Evolutionary conservation across 1,139 yeast species (phyloP).

Genomic region (Kodamaea sp.): DNA sequence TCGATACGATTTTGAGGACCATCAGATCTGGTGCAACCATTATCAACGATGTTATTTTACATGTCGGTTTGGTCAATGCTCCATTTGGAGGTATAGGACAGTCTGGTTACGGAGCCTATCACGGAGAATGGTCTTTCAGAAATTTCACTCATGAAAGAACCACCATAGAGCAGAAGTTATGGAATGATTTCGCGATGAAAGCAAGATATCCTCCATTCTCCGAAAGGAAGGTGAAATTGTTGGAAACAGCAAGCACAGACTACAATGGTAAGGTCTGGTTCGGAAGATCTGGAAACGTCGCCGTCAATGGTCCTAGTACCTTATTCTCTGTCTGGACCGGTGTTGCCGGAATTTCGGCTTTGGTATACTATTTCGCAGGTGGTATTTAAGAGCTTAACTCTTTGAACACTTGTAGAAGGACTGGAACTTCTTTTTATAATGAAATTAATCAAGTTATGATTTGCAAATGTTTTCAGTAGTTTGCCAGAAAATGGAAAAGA

Average conservation of each 20-base stretch:
- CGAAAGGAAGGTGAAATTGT: slow-evolving; percentile 30
- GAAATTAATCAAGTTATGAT: too few relatives aligned
- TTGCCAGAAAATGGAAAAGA: too few relatives aligned
- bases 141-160: slow-evolving; percentile 79
- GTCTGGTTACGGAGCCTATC: slow-evolving; percentile 83
- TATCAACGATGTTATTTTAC: slow-evolving; percentile 73
- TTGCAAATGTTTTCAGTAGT: too few relatives aligned
- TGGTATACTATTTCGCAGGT: slow-evolving; percentile 23
- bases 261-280: slow-evolving; percentile 40
- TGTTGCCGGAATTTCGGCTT: slow-evolving; percentile 30
- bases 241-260: slow-evolving; percentile 27
- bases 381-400: slow-evolving; percentile 12
- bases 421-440: too few relatives aligned
- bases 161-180: slow-evolving; percentile 63
- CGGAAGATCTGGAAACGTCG: slow-evolving; percentile 36
- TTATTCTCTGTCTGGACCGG: slow-evolving; percentile 37
- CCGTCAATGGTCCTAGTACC: slow-evolving; percentile 35
- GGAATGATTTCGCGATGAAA: slow-evolving; percentile 59
- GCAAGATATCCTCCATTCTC: slow-evolving; percentile 73
- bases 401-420: too few relatives aligned
- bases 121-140: slow-evolving; percentile 71
- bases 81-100: slow-evolving; percentile 94
- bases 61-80: slow-evolving; percentile 66
- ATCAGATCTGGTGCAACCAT: slow-evolving; percentile 76
- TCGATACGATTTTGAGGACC: slow-evolving; percentile 49